These are phyloP conservation scores for Fusarium sp. DNA, from an alignment of 2,329 filamentous ascomycete genomes.

Conservation along the genomic window DNA sequence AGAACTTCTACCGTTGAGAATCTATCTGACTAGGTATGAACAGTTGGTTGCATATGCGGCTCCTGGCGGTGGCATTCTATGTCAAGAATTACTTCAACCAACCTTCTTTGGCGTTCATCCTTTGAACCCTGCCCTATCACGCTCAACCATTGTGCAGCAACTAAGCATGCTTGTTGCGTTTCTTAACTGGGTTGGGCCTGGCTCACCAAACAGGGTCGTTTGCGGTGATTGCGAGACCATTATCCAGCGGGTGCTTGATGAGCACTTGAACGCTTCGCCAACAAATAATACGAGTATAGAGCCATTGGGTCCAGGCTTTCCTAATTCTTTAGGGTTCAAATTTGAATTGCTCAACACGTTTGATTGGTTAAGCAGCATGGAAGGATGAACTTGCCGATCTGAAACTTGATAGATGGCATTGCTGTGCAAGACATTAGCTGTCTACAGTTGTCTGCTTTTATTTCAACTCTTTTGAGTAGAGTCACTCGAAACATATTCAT, in stretches of 20 bases:
- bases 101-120: conserved; percentile 50
- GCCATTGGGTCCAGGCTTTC: conserved; percentile 49
- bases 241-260: conserved; percentile 62
- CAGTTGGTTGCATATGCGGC: conserved; percentile 63
- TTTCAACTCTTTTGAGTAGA: background rate
- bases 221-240: conserved; percentile 58
- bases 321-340: conserved; percentile 51
- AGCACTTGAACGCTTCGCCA: conserved; percentile 56
- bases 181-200: conserved; percentile 61
- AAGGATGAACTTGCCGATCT: background rate
- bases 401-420: background rate
- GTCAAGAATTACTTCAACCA: conserved; percentile 60
- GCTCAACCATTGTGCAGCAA: conserved; percentile 62
- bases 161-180: conserved; percentile 63
- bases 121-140: conserved; percentile 51
- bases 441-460: background rate
- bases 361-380: conserved; percentile 26
- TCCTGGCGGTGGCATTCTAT: conserved; percentile 61
- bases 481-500: background rate
- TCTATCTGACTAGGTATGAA: background rate
- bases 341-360: conserved; percentile 62
- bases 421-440: background rate
- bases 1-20: background rate
- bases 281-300: conserved; percentile 28
- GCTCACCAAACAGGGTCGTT: conserved; percentile 59